Evolutionary conservation across 2,329 filamentous ascomycete genomes (phyloP).

Genomic region (Trichophyton benhamiae): DNA sequence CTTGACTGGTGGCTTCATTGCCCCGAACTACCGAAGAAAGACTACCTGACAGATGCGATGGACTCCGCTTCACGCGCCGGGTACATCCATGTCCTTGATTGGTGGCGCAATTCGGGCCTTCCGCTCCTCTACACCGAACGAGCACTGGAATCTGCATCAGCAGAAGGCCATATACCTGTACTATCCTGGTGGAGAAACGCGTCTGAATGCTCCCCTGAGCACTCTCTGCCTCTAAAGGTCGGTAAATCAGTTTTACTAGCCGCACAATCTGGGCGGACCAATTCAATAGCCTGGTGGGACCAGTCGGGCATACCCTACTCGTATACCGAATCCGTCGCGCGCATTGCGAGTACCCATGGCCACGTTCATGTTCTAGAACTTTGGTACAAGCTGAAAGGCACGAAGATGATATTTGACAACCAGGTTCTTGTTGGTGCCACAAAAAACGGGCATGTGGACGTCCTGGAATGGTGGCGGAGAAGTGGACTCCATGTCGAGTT

Average conservation of each 20-base stretch:
- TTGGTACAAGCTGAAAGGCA: constrained; percentile 64
- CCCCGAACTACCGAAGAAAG: constrained; percentile 68
- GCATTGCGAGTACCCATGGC: constrained; percentile 72
- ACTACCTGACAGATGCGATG: constrained; percentile 73
- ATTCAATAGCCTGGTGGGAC: constrained; percentile 79
- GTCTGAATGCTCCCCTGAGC: constrained; percentile 44
- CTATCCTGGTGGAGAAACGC: constrained; percentile 87
- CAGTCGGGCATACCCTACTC: constrained; percentile 65
- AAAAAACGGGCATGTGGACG: constrained; percentile 69
- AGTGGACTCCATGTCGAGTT: constrained; percentile 68
- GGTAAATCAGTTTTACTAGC: constrained; percentile 76
- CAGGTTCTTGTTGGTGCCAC: constrained; percentile 79
- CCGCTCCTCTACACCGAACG: constrained; percentile 74
- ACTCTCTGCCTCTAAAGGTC: constrained; percentile 54
- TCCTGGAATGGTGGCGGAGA: constrained; percentile 85
- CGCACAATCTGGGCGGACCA: constrained; percentile 66
- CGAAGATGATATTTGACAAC: constrained; percentile 68
- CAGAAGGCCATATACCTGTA: constrained; percentile 70
- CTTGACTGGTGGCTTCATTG: constrained; percentile 86
- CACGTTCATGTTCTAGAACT: constrained; percentile 72
- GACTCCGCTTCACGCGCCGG: constrained; percentile 79
- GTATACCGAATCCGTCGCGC: constrained; percentile 70
- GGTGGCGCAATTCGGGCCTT: constrained; percentile 76
- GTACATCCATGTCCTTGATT: constrained; percentile 73
- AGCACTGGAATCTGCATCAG: constrained; percentile 76